A percentile compares a stretch with the other conserved stretches of the same genome.
Evolutionary conservation across 75 land plant species (phyloP).

Genomic region (Isoetes taiwanensis): DNA sequence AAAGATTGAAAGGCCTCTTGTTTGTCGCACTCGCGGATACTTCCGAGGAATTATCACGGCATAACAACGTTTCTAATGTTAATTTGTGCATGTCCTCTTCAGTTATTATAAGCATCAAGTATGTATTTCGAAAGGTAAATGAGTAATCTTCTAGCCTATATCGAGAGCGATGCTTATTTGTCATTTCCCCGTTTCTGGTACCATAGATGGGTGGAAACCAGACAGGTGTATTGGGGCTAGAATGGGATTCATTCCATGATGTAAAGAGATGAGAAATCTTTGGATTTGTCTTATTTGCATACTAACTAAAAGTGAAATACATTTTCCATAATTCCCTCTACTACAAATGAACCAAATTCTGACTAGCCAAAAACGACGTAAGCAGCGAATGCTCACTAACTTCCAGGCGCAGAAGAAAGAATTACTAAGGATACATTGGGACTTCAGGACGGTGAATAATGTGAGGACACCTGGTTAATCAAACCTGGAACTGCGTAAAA

Average conservation of each 20-base stretch:
- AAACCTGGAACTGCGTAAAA: constrained; percentile 81
- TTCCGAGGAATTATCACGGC: too few relatives aligned
- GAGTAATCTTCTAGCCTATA: too few relatives aligned
- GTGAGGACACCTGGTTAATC: constrained; percentile 72
- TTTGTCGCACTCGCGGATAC: too few relatives aligned
- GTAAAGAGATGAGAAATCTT: constrained; percentile 82
- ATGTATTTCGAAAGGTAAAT: too few relatives aligned
- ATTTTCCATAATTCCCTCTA: constrained; percentile 41
- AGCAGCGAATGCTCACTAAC: constrained; percentile 60
- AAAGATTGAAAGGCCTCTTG: too few relatives aligned
- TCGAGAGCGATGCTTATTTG: too few relatives aligned
- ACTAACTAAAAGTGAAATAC: constrained; percentile 61
- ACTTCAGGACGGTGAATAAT: constrained; percentile 67
- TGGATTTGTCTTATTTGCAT: constrained; percentile 55
- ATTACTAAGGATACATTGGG: constrained; percentile 72
- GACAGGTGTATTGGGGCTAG: too few relatives aligned
- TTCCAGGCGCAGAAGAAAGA: constrained; percentile 59
- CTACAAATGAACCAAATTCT: constrained; percentile 37
- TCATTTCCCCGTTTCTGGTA: too few relatives aligned
- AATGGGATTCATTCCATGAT: constrained; percentile 79
- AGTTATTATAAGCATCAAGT: too few relatives aligned
- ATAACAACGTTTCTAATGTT: too few relatives aligned
- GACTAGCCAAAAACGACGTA: constrained; percentile 54
- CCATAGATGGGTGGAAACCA: too few relatives aligned
- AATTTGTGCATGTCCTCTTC: too few relatives aligned